phyloP scores from a whole-genome alignment of 257 asterid species.

The Solanum dulcamara region DNA sequence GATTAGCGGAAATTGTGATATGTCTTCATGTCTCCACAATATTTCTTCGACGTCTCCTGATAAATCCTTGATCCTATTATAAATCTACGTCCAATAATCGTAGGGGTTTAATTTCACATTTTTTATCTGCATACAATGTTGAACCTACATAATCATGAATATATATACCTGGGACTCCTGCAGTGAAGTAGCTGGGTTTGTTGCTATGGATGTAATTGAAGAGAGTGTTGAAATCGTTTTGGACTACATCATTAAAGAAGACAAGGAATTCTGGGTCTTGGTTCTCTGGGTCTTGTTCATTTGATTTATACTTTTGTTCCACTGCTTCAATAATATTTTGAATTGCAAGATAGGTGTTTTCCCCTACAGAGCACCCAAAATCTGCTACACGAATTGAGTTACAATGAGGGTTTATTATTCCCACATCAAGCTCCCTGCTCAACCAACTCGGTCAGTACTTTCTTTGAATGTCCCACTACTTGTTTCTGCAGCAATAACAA shows the following conservation, averaged over 20 bases:
- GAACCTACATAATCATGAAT: too few relatives aligned
- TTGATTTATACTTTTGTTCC: slow-evolving; percentile 6
- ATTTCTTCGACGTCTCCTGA: too few relatives aligned
- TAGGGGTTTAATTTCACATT: too few relatives aligned
- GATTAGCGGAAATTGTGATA: too few relatives aligned
- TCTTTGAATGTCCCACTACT: slow-evolving; percentile 23
- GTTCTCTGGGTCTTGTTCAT: neutral
- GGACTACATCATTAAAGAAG: slow-evolving; percentile 32
- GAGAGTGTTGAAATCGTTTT: slow-evolving; percentile 50
- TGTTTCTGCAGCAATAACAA: slow-evolving; percentile 25
- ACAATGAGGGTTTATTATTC: neutral
- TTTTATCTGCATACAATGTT: too few relatives aligned
- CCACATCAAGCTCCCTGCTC: slow-evolving; percentile 9
- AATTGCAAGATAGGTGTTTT: slow-evolving; percentile 32
- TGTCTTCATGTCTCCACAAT: too few relatives aligned
- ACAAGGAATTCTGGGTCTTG: slow-evolving; percentile 24
- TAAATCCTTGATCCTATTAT: too few relatives aligned
- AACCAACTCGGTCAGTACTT: slow-evolving; percentile 11
- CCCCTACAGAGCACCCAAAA: slow-evolving; percentile 39
- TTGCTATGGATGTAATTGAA: slow-evolving; percentile 21
- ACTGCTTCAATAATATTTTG: slow-evolving; percentile 33
- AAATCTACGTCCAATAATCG: too few relatives aligned
- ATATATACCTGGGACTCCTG: slow-evolving; percentile 29
- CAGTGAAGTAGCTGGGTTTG: slow-evolving; percentile 2
- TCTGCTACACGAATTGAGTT: slow-evolving; percentile 27